Conservation (phyloP, 208 protist genomes). For the Trypanosoma brucei region DNA sequence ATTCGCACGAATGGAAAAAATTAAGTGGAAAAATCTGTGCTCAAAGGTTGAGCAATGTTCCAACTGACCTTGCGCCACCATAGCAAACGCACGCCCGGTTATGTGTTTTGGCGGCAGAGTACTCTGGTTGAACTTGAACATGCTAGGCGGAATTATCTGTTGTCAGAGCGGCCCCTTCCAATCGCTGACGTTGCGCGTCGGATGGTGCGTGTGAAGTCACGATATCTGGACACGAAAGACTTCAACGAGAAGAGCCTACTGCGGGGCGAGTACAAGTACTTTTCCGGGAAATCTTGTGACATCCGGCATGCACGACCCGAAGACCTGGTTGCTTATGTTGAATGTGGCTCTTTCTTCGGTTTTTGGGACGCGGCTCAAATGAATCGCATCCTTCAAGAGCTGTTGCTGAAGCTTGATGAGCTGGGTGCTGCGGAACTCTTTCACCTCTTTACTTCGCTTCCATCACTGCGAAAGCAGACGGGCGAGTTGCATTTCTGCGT, state of each 20-base stretch:
- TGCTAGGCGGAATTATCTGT: slow-evolving; percentile 72
- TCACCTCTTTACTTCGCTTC: slow-evolving; percentile 61
- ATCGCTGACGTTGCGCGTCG: slow-evolving; percentile 78
- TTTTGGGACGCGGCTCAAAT: slow-evolving; percentile 86
- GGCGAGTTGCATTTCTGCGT: slow-evolving; percentile 43
- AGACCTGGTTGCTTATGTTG: slow-evolving; percentile 78
- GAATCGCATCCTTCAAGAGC: slow-evolving; percentile 58
- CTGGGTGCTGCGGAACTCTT: slow-evolving; percentile 55
- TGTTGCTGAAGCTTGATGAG: slow-evolving; percentile 47
- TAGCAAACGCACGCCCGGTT: slow-evolving; percentile 78
- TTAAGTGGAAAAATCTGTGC: neutral
- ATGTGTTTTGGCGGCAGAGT: slow-evolving; percentile 88
- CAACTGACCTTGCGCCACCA: slow-evolving; percentile 7
- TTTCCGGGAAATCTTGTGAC: slow-evolving; percentile 87
- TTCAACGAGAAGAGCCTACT: slow-evolving; percentile 80
- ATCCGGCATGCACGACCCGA: slow-evolving; percentile 46
- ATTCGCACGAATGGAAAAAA: neutral
- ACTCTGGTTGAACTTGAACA: slow-evolving; percentile 73
- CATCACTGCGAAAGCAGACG: slow-evolving; percentile 56
- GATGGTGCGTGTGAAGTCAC: slow-evolving; percentile 74
- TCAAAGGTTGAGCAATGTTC: slow-evolving; percentile 25
- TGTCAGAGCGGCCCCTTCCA: slow-evolving; percentile 64
- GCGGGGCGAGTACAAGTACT: slow-evolving; percentile 93
- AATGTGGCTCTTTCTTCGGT: slow-evolving; percentile 81
- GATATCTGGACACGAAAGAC: slow-evolving; percentile 73